phyloP scores from a whole-genome alignment of 768 basidiomycete genomes.

The Leccinum longicurvipes region DNA sequence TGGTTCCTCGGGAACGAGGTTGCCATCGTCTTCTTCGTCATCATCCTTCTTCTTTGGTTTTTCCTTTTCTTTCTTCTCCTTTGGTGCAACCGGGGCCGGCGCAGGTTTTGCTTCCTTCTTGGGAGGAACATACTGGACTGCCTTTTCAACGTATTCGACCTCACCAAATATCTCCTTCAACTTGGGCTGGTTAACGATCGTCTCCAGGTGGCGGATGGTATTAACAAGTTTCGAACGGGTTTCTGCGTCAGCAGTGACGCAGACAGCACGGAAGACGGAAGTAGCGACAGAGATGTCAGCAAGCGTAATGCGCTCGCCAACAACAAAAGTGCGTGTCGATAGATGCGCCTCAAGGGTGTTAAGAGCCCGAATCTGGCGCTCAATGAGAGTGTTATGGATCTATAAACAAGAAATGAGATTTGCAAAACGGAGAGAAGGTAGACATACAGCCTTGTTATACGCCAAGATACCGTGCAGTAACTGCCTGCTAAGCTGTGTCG shows the following conservation, averaged over 20 bases:
- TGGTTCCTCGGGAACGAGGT: conserved; percentile 72
- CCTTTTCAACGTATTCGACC: conserved; percentile 64
- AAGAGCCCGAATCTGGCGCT: conserved; percentile 56
- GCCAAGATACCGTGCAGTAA: conserved; percentile 52
- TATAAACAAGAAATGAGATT: conserved; percentile 25
- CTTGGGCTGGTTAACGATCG: conserved; percentile 79
- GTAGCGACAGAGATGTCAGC: conserved; percentile 78
- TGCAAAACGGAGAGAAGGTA: not conserved
- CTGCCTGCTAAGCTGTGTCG: conserved; percentile 36
- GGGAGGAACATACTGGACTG: conserved; percentile 65
- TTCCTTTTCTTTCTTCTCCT: conserved; percentile 67
- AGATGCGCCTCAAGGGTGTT: conserved; percentile 73
- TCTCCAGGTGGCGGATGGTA: conserved; percentile 82
- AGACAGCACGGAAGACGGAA: conserved; percentile 51
- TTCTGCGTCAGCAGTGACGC: conserved; percentile 60
- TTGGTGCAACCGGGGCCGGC: conserved; percentile 38
- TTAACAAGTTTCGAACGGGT: conserved; percentile 68
- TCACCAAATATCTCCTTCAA: conserved; percentile 66
- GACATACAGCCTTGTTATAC: conserved; percentile 80
- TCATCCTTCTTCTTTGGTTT: conserved; percentile 52
- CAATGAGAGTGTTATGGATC: conserved; percentile 55
- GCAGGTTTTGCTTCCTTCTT: conserved; percentile 58
- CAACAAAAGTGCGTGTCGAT: conserved; percentile 79
- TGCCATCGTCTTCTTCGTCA: conserved; percentile 76
- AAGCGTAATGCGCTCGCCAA: conserved; percentile 90